Evolutionary conservation across 352 stramenopile genomes (phyloP).

Genomic region (Pythium diclinum): DNA sequence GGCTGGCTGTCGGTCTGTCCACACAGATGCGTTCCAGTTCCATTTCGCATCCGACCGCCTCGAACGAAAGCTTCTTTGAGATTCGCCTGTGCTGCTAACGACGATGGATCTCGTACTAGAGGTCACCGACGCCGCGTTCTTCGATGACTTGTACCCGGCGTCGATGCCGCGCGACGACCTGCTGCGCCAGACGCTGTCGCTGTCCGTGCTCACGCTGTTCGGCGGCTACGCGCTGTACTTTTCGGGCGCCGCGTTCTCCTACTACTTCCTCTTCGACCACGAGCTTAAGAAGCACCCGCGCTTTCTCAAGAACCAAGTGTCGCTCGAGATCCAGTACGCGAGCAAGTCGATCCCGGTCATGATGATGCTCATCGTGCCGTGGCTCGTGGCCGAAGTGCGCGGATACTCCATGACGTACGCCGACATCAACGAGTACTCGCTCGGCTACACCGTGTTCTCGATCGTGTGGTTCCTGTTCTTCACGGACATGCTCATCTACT

Average conservation of each 20-base stretch:
- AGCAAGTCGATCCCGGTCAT: conserved; percentile 62
- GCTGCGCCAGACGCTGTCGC: conserved; percentile 43
- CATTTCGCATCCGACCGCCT: not conserved
- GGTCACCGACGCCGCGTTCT: conserved; percentile 39
- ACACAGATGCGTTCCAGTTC: not conserved
- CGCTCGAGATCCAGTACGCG: conserved; percentile 47
- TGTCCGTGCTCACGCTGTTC: conserved; percentile 49
- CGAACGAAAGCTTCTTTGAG: not conserved
- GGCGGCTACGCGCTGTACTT: conserved; percentile 64
- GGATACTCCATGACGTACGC: conserved; percentile 55
- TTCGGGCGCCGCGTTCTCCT: conserved; percentile 39
- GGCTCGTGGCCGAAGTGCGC: conserved; percentile 61
- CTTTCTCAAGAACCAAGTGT: conserved; percentile 62
- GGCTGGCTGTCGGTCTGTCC: too few relatives aligned
- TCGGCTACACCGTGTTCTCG: conserved; percentile 41
- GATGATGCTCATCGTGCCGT: conserved; percentile 57
- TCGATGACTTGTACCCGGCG: conserved; percentile 55
- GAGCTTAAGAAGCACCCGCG: conserved; percentile 58
- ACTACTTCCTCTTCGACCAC: conserved; percentile 66
- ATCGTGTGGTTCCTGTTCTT: conserved; percentile 62
- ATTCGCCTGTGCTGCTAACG: not conserved
- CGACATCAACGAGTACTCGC: conserved; percentile 38
- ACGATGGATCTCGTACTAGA: conserved; percentile 66
- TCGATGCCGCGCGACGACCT: conserved; percentile 41
- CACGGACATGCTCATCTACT: conserved; percentile 82